Percentiles rank a stretch among this genome's conserved stretches.
Conservation (phyloP, 2,329 filamentous ascomycete species). For the Cladosporium colombiae region DNA sequence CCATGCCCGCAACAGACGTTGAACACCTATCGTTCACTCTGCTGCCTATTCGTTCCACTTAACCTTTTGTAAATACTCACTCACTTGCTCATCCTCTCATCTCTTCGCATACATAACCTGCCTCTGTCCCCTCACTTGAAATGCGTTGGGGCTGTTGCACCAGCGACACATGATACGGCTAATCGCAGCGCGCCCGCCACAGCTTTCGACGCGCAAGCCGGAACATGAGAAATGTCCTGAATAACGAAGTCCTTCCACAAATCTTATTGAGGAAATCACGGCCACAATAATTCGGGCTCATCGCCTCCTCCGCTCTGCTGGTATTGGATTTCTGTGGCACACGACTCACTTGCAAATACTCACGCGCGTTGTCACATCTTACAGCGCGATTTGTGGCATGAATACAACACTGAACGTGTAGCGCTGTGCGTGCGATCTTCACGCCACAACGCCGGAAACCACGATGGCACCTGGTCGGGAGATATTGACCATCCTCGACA, state of each 20-base stretch:
- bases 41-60: not conserved
- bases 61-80: not conserved
- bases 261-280: not conserved
- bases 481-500: not conserved
- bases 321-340: not conserved
- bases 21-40: not conserved
- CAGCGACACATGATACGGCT: conserved; percentile 2
- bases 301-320: not conserved
- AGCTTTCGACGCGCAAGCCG: not conserved
- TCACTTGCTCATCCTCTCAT: not conserved
- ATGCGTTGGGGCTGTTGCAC: not conserved
- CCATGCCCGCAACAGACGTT: not conserved
- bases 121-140: not conserved
- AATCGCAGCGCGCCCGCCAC: conserved; percentile 2
- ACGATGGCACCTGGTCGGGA: not conserved
- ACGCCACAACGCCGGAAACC: not conserved
- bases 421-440: not conserved
- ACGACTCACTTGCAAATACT: not conserved
- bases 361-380: not conserved
- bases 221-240: not conserved
- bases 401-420: not conserved
- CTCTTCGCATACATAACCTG: not conserved
- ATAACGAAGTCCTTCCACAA: not conserved
- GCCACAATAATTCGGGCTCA: not conserved
- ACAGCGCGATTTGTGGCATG: not conserved